Evolutionary conservation across 768 basidiomycete genomes (phyloP).

Genomic region (Boletus pseudopeckii): DNA sequence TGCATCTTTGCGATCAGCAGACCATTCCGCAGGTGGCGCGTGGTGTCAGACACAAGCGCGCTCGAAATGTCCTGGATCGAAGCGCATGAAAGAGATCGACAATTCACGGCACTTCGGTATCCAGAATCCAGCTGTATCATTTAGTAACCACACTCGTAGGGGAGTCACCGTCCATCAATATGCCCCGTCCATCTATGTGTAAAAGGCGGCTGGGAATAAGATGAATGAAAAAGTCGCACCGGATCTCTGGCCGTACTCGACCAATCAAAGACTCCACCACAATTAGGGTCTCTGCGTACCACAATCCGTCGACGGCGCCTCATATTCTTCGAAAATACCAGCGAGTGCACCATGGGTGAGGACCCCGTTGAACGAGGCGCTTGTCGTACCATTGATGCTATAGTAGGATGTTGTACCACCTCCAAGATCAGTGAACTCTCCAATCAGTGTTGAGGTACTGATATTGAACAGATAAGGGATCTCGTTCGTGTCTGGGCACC

Average conservation of each 20-base stretch:
- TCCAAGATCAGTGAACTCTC: slow-evolving; percentile 7
- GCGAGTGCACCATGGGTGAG: not conserved
- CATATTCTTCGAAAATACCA: slow-evolving; percentile 6
- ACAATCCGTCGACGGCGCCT: not conserved
- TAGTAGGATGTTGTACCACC: slow-evolving; percentile 14
- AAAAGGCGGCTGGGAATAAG: too few relatives aligned
- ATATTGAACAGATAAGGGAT: slow-evolving; percentile 9
- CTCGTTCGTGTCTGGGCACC: not conserved
- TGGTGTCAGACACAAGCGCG: not conserved
- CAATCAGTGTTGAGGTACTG: not conserved
- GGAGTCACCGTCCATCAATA: too few relatives aligned
- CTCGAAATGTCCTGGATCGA: not conserved
- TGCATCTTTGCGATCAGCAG: too few relatives aligned
- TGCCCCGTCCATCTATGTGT: too few relatives aligned
- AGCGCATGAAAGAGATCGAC: not conserved
- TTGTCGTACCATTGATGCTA: slow-evolving; percentile 6
- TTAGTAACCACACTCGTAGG: too few relatives aligned
- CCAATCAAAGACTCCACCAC: too few relatives aligned
- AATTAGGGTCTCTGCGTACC: too few relatives aligned
- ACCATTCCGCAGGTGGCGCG: too few relatives aligned
- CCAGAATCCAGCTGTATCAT: too few relatives aligned
- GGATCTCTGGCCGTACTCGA: too few relatives aligned
- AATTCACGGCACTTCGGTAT: too few relatives aligned
- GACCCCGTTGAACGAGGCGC: not conserved
- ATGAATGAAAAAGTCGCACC: too few relatives aligned